These are phyloP conservation scores for Sugiyamaella xylanicola DNA, from an alignment of 1,139 yeast genomes.

Conservation along the genomic window DNA sequence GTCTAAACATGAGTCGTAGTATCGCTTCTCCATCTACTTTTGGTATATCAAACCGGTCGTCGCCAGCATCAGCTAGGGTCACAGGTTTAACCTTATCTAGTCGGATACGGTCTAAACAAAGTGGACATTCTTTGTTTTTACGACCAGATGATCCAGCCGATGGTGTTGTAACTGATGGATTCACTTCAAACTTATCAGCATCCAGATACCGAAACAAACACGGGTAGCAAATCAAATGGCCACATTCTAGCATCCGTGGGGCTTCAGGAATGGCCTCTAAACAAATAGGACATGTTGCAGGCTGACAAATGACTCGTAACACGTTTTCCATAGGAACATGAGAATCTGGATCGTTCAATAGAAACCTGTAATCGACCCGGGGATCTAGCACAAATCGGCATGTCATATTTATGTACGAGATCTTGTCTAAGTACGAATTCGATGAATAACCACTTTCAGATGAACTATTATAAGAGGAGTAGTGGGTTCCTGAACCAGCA, in stretches of 20 bases:
- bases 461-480: neutral
- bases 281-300: constrained; percentile 89
- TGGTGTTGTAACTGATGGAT: constrained; percentile 34
- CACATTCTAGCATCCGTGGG: constrained; percentile 94
- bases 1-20: constrained; percentile 72
- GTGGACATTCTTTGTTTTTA: constrained; percentile 75
- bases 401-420: constrained; percentile 79
- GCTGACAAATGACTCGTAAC: constrained; percentile 71
- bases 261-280: constrained; percentile 81
- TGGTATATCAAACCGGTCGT: constrained; percentile 64
- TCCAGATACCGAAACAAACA: constrained; percentile 76
- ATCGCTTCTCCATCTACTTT: constrained; percentile 60
- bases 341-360: constrained; percentile 70
- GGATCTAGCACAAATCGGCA: constrained; percentile 79
- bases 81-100: constrained; percentile 70
- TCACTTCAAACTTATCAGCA: constrained; percentile 44
- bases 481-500: neutral
- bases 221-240: constrained; percentile 85
- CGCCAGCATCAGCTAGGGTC: constrained; percentile 48
- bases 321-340: constrained; percentile 66
- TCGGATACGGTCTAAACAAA: constrained; percentile 71
- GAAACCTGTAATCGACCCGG: constrained; percentile 54
- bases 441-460: neutral
- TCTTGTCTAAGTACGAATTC: constrained; percentile 54
- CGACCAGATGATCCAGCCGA: neutral